A percentile compares a stretch with the other conserved stretches of the same genome.
These are phyloP conservation scores for Linum trigynum DNA, from an alignment of 345 rosid genomes.

Conservation along the genomic window DNA sequence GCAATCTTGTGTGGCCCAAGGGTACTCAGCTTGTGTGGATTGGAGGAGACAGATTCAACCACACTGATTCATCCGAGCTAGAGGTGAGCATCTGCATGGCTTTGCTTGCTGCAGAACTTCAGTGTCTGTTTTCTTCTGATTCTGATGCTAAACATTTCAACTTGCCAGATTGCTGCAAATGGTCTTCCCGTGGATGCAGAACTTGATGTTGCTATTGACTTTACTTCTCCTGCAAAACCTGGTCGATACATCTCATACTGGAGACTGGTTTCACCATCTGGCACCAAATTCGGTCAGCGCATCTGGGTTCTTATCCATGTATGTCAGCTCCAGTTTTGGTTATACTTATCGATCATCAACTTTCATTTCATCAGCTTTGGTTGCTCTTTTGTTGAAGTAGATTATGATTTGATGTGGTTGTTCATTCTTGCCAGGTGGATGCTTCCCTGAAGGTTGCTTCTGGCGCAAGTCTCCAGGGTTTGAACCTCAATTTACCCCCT, in stretches of 20 bases:
- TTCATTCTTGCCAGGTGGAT: constrained; percentile 43
- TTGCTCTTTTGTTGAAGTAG: background rate
- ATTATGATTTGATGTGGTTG: background rate
- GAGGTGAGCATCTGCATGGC: constrained; percentile 34
- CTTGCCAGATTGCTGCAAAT: constrained; percentile 47
- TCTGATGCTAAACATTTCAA: background rate
- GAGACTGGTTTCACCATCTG: constrained; percentile 69
- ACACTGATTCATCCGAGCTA: constrained; percentile 32
- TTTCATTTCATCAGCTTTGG: background rate
- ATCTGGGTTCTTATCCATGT: constrained; percentile 92
- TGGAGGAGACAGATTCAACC: constrained; percentile 59
- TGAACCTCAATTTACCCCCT: constrained; percentile 66
- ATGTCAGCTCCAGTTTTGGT: background rate
- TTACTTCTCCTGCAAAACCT: constrained; percentile 59
- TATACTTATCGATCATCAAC: too few species aligned
- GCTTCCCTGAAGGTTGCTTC: constrained; percentile 29
- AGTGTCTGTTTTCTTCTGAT: background rate
- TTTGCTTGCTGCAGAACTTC: background rate
- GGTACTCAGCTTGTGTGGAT: constrained; percentile 66
- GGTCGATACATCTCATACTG: constrained; percentile 83
- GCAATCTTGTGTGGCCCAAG: constrained; percentile 52
- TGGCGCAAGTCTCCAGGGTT: constrained; percentile 27
- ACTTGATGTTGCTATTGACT: constrained; percentile 66
- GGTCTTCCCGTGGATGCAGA: constrained; percentile 63
- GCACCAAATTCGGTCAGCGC: constrained; percentile 78